These are phyloP conservation scores for Leccinum ambiguum DNA, from an alignment of 1,284 basidiomycete species.

Conservation along the genomic window DNA sequence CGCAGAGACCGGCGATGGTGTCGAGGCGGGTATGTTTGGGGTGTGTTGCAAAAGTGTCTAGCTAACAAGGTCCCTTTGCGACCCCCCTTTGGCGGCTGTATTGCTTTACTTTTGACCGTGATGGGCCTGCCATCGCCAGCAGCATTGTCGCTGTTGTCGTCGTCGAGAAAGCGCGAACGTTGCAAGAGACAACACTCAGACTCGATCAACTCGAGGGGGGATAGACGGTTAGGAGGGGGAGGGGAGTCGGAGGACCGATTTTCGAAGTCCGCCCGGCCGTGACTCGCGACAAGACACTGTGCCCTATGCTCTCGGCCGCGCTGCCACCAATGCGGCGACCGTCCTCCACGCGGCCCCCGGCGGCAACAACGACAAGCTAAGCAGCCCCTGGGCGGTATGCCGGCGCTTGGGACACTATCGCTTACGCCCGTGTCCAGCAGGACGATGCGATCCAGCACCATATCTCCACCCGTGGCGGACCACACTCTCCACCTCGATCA, in stretches of 20 bases:
- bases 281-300: too few relatives aligned
- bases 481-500: constrained; percentile 78
- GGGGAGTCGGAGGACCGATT: too few relatives aligned
- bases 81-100: constrained; percentile 8
- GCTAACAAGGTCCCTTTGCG: constrained; percentile 23
- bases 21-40: constrained; percentile 47
- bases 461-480: constrained; percentile 94
- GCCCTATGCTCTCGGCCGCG: too few relatives aligned
- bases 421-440: too few relatives aligned
- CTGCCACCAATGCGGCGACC: too few relatives aligned
- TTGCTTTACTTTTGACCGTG: constrained; percentile 20
- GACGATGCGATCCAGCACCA: constrained; percentile 30
- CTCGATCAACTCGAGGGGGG: constrained; percentile 34
- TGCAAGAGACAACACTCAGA: constrained; percentile 51
- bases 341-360: too few relatives aligned
- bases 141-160: constrained; percentile 28
- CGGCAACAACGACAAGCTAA: too few relatives aligned
- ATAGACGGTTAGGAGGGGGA: too few relatives aligned
- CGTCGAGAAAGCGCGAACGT: constrained; percentile 26
- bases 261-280: too few relatives aligned
- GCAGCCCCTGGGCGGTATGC: too few relatives aligned
- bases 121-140: constrained; percentile 36
- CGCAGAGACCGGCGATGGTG: constrained; percentile 72
- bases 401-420: too few relatives aligned
- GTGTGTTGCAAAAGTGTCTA: constrained; percentile 78